Evolutionary conservation across 192 early-diverging fungal genomes (phyloP).

Genomic region (Cladochytrium replicatum): DNA sequence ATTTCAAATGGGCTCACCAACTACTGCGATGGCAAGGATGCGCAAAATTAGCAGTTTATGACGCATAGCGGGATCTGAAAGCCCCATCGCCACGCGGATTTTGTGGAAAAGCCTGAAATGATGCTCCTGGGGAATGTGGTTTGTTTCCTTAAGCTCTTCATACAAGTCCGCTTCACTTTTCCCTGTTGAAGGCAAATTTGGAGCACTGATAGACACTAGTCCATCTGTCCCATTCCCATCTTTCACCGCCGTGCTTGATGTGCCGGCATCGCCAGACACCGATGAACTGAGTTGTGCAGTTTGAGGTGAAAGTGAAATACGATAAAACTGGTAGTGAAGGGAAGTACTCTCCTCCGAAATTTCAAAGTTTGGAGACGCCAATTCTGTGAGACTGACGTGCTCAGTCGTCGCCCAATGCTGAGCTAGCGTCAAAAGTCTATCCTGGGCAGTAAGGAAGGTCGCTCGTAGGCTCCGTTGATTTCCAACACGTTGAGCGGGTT

Average conservation of each 20-base stretch:
- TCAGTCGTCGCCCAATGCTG: slow-evolving; percentile 53
- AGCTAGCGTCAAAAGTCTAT: slow-evolving; percentile 46
- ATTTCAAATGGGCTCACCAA: slow-evolving; percentile 45
- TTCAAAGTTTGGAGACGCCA: slow-evolving; percentile 24
- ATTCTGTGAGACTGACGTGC: slow-evolving; percentile 34
- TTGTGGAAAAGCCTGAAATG: slow-evolving; percentile 71
- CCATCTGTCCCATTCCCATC: slow-evolving; percentile 29
- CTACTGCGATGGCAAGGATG: slow-evolving; percentile 66
- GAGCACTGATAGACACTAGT: slow-evolving; percentile 45
- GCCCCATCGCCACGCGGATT: slow-evolving; percentile 61
- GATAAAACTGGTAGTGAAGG: slow-evolving; percentile 58
- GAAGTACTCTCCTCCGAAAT: slow-evolving; percentile 28
- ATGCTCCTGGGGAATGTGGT: slow-evolving; percentile 61
- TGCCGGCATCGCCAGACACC: slow-evolving; percentile 1
- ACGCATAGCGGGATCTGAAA: slow-evolving; percentile 37
- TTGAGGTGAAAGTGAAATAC: slow-evolving; percentile 29
- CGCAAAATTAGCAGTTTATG: slow-evolving; percentile 58
- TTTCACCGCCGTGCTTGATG: slow-evolving; percentile 1
- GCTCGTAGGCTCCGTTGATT: slow-evolving; percentile 50
- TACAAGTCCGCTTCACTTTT: slow-evolving; percentile 46
- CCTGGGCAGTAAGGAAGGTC: slow-evolving; percentile 44
- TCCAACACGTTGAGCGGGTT: slow-evolving; percentile 81
- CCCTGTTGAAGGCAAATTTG: slow-evolving; percentile 21
- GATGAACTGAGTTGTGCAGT: slow-evolving; percentile 7
- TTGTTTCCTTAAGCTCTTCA: slow-evolving; percentile 47